Percentiles rank a stretch among this genome's conserved stretches.
Conservation (phyloP, 305 asterid species). For the Fraxinus sp. region DNA sequence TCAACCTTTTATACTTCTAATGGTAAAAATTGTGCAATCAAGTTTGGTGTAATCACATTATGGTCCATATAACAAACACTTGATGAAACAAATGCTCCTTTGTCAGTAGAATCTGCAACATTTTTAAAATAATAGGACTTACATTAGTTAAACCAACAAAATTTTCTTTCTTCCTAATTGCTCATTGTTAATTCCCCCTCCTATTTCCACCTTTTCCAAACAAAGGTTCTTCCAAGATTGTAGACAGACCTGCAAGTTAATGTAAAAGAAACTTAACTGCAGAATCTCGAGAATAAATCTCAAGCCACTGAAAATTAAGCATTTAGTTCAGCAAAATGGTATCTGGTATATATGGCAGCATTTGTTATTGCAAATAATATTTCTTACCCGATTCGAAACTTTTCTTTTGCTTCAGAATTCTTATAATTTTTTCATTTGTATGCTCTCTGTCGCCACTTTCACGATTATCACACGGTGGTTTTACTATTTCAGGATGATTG, state of each 20-base stretch:
- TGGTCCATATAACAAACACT: constrained; percentile 22
- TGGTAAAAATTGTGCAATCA: constrained; percentile 16
- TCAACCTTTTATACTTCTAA: constrained; percentile 3
- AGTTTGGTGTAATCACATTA: background rate
- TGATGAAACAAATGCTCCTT: background rate
- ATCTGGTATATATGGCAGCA: background rate
- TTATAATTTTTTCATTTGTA: background rate
- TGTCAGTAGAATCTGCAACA: background rate
- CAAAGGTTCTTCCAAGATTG: constrained; percentile 47
- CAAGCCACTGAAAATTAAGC: background rate
- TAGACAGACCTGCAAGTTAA: constrained; percentile 46
- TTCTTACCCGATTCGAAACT: constrained; percentile 41
- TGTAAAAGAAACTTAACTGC: background rate
- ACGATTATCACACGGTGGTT: constrained; percentile 11
- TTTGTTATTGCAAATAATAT: background rate
- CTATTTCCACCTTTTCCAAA: constrained; percentile 34
- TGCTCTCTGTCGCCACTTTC: constrained; percentile 16
- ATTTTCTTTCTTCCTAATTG: constrained; percentile 18
- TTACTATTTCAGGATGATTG: constrained; percentile 14
- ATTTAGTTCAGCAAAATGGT: background rate
- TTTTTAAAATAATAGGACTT: background rate
- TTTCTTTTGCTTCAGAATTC: constrained; percentile 31
- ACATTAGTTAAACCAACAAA: background rate
- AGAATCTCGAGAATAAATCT: background rate
- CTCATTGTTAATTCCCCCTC: constrained; percentile 29